A percentile compares a stretch with the other conserved stretches of the same genome.
These are phyloP conservation scores for Porphyridium purpureum DNA, from an alignment of 23 red algal genomes.

Conservation along the genomic window DNA sequence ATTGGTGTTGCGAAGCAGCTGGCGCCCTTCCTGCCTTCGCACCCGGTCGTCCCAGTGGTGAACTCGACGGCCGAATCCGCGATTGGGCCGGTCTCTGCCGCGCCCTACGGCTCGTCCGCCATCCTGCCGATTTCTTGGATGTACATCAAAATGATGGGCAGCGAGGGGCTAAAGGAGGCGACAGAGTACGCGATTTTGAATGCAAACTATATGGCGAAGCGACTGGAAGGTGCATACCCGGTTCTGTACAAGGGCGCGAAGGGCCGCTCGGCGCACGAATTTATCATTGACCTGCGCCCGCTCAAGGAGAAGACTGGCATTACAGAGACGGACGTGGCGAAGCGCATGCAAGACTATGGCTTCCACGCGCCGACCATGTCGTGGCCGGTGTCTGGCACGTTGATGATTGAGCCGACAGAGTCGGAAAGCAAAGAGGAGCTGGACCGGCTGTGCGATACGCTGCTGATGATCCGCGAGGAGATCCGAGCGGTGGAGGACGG, in stretches of 20 bases:
- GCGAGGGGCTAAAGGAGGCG: conserved; percentile 71
- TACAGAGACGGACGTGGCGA: conserved; percentile 90
- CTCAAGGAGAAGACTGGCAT: conserved; percentile 80
- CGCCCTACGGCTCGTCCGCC: conserved; percentile 88
- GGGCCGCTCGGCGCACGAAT: conserved; percentile 93
- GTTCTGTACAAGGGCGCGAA: conserved; percentile 73
- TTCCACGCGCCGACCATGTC: conserved; percentile 99
- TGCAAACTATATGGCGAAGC: conserved; percentile 96
- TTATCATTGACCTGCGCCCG: conserved; percentile 95
- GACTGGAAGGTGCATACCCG: conserved; percentile 35
- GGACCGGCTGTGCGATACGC: conserved; percentile 88
- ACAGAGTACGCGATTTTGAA: conserved; percentile 92
- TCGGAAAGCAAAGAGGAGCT: conserved; percentile 85
- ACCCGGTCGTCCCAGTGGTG: conserved; percentile 54
- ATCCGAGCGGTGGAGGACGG: conserved; percentile 87
- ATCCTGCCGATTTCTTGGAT: conserved; percentile 98
- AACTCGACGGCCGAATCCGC: conserved; percentile 15
- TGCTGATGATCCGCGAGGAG: conserved; percentile 98
- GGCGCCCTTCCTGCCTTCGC: conserved; percentile 90
- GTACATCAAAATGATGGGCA: conserved; percentile 99
- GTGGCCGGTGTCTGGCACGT: conserved; percentile 93
- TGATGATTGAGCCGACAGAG: conserved; percentile 99
- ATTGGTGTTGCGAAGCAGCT: conserved; percentile 93
- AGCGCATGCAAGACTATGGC: conserved; percentile 94
- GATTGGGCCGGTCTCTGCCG: conserved; percentile 61